A percentile compares a stretch with the other conserved stretches of the same genome.
Evolutionary conservation across 2,329 filamentous ascomycete species (phyloP).

Genomic region (Penicillium sp.): DNA sequence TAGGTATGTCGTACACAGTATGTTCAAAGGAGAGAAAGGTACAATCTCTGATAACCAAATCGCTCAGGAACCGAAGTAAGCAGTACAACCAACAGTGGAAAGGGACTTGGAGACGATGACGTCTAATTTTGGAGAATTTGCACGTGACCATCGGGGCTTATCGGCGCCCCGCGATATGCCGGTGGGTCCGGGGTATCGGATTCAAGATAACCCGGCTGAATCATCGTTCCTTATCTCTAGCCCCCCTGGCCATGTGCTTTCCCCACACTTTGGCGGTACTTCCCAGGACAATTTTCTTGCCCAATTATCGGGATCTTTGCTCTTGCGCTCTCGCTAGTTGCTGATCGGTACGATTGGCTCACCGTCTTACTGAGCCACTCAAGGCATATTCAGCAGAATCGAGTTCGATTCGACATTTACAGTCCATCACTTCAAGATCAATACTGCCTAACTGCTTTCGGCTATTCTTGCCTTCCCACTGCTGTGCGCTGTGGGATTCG

Average conservation of each 20-base stretch:
- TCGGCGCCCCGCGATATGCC: slow-evolving; percentile 16
- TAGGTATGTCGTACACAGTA: too few species aligned
- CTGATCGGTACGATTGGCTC: neutral
- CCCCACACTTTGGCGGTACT: slow-evolving; percentile 23
- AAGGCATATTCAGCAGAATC: neutral
- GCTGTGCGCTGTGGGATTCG: slow-evolving; percentile 15
- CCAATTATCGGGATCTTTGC: slow-evolving; percentile 1
- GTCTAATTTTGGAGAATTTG: neutral
- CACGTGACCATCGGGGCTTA: slow-evolving; percentile 15
- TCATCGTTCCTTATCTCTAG: slow-evolving; percentile 22
- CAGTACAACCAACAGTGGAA: neutral
- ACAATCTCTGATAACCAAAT: neutral
- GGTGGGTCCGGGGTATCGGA: slow-evolving; percentile 10
- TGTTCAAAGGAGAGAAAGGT: neutral
- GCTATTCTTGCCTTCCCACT: slow-evolving; percentile 8
- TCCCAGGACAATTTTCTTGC: slow-evolving; percentile 9
- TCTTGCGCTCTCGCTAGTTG: neutral
- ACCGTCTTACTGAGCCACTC: neutral
- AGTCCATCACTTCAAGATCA: slow-evolving; percentile 13
- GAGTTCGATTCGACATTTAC: neutral
- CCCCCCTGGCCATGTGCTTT: slow-evolving; percentile 15
- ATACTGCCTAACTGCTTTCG: neutral
- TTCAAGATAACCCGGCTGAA: slow-evolving; percentile 18
- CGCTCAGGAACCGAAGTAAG: slow-evolving; percentile 3
- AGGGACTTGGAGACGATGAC: slow-evolving; percentile 11